These are phyloP conservation scores for Xerocomellus chrysenteron DNA, from an alignment of 768 basidiomycete genomes.

Conservation along the genomic window DNA sequence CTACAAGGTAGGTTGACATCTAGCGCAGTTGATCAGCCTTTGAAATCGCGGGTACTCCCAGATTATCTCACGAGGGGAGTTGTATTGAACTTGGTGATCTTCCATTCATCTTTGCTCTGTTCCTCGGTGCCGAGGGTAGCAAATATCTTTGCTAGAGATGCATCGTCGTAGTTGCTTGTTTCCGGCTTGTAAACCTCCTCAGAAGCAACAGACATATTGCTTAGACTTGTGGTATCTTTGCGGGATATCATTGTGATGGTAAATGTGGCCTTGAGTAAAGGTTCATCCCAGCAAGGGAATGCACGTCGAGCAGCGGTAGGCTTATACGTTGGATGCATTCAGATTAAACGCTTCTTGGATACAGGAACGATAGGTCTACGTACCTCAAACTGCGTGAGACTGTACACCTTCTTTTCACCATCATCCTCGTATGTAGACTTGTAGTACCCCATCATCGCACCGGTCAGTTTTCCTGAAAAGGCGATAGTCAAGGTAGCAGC, in stretches of 20 bases:
- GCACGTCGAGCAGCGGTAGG: slow-evolving; percentile 82
- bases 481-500: slow-evolving; percentile 68
- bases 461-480: slow-evolving; percentile 68
- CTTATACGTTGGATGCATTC: slow-evolving; percentile 35
- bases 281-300: slow-evolving; percentile 94
- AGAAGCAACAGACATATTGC: slow-evolving; percentile 82
- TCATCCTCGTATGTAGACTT: slow-evolving; percentile 61
- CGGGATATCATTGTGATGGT: slow-evolving; percentile 78
- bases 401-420: slow-evolving; percentile 64
- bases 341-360: not conserved
- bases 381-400: slow-evolving; percentile 90
- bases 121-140: slow-evolving; percentile 39
- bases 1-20: slow-evolving; percentile 90
- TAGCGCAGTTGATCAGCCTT: slow-evolving; percentile 15
- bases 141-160: slow-evolving; percentile 42
- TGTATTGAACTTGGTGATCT: slow-evolving; percentile 74
- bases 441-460: slow-evolving; percentile 84
- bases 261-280: slow-evolving; percentile 83
- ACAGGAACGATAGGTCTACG: slow-evolving; percentile 2
- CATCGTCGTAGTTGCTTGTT: slow-evolving; percentile 27
- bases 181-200: slow-evolving; percentile 48
- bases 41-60: not conserved
- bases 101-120: slow-evolving; percentile 55
- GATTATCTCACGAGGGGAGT: slow-evolving; percentile 61
- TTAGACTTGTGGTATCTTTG: slow-evolving; percentile 69